A percentile compares a stretch with the other conserved stretches of the same genome.
Evolutionary conservation across 2,329 filamentous ascomycete genomes (phyloP).

Genomic region (Aspergillus awamori): DNA sequence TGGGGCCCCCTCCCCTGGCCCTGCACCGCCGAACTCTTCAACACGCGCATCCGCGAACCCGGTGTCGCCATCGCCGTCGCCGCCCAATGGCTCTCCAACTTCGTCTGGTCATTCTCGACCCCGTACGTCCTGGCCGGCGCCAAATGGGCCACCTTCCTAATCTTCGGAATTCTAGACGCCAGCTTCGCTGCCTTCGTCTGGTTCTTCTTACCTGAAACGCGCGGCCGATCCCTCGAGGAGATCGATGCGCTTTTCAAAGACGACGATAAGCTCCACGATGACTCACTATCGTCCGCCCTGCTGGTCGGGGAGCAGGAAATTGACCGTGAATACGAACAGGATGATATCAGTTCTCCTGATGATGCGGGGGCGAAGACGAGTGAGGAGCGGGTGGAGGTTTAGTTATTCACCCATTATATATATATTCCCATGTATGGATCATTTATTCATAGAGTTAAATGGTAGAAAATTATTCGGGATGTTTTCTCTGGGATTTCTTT

Average conservation of each 20-base stretch:
- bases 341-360: background rate
- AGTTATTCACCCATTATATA: background rate
- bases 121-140: conserved; percentile 51
- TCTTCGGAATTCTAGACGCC: conserved; percentile 49
- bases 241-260: conserved; percentile 59
- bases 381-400: background rate
- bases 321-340: background rate
- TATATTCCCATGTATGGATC: background rate
- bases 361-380: background rate
- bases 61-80: conserved; percentile 44
- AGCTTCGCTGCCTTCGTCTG: conserved; percentile 52
- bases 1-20: conserved; percentile 47
- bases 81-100: conserved; percentile 46
- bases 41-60: conserved; percentile 42
- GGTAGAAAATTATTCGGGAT: background rate
- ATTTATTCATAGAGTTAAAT: background rate
- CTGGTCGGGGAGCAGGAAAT: background rate
- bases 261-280: background rate
- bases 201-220: conserved; percentile 59
- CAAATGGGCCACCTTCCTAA: conserved; percentile 51
- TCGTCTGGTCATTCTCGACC: conserved; percentile 46
- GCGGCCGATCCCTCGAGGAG: conserved; percentile 58
- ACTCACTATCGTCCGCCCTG: background rate
- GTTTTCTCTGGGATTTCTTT: too few relatives aligned
- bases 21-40: conserved; percentile 44